A percentile compares a stretch with the other conserved stretches of the same genome.
phyloP scores from a whole-genome alignment of 345 rosid species.

The Populus pruinosa region DNA sequence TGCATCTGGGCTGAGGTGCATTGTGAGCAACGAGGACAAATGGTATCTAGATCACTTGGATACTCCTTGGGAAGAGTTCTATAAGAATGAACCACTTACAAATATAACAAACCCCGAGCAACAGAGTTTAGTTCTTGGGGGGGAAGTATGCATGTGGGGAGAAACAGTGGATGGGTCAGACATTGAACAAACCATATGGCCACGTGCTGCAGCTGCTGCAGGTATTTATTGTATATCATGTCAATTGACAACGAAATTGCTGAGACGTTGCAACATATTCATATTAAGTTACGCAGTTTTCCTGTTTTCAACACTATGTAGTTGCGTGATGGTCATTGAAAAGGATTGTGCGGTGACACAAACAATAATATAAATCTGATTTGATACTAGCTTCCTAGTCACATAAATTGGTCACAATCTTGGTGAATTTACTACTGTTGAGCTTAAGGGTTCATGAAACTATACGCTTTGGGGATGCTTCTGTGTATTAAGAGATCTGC shows the following conservation, averaged over 20 bases:
- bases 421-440: not conserved
- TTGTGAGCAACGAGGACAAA: conserved; percentile 72
- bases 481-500: not conserved
- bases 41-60: conserved; percentile 74
- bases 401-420: not conserved
- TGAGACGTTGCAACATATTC: not conserved
- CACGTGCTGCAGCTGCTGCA: conserved; percentile 82
- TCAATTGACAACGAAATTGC: not conserved
- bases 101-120: conserved; percentile 37
- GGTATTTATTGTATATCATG: conserved; percentile 31
- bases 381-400: not conserved
- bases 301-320: too few species aligned
- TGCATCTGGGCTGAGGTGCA: conserved; percentile 59
- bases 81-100: conserved; percentile 55
- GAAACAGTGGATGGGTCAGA: conserved; percentile 51
- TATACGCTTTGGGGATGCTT: not conserved
- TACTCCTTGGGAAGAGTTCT: conserved; percentile 53
- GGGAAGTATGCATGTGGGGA: conserved; percentile 87
- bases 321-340: not conserved
- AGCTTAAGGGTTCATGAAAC: not conserved
- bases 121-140: conserved; percentile 61
- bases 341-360: not conserved
- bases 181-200: conserved; percentile 79
- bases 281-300: not conserved
- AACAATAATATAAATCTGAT: not conserved